phyloP scores from a whole-genome alignment of 1,139 yeast species.

The Tardiomyces depauwii region DNA sequence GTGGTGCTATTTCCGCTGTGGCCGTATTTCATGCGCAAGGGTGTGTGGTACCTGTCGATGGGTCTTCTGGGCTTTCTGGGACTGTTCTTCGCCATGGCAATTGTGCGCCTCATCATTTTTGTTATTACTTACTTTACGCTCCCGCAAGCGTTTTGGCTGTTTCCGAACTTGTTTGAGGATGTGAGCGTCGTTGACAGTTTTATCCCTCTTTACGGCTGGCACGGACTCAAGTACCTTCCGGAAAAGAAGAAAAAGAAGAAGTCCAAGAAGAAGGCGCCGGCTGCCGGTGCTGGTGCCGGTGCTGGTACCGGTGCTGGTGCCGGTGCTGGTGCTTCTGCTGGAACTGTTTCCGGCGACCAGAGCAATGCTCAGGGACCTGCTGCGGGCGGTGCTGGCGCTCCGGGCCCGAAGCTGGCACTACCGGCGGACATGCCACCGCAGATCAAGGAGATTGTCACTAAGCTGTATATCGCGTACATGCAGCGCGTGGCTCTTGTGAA shows the following conservation, averaged over 20 bases:
- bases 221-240: conserved; percentile 32
- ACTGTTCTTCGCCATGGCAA: conserved; percentile 65
- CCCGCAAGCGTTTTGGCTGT: conserved; percentile 80
- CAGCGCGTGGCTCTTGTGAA: conserved; percentile 7
- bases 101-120: conserved; percentile 67
- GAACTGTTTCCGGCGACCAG: neutral
- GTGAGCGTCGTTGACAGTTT: conserved; percentile 92
- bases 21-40: conserved; percentile 84
- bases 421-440: neutral
- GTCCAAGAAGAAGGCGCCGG: conserved; percentile 3
- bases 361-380: neutral
- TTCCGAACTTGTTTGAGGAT: conserved; percentile 93
- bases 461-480: conserved; percentile 1
- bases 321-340: neutral
- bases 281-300: neutral
- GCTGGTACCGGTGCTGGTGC: conserved; percentile 1
- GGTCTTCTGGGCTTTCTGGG: conserved; percentile 64
- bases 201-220: conserved; percentile 82
- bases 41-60: conserved; percentile 86
- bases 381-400: neutral
- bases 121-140: conserved; percentile 46
- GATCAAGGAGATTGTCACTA: neutral
- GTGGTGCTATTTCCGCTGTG: conserved; percentile 89
- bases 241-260: conserved; percentile 18
- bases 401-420: conserved; percentile 3